A percentile compares a stretch with the other conserved stretches of the same genome.
phyloP scores from a whole-genome alignment of 441 rosid species.

The Mallotus repandus region DNA sequence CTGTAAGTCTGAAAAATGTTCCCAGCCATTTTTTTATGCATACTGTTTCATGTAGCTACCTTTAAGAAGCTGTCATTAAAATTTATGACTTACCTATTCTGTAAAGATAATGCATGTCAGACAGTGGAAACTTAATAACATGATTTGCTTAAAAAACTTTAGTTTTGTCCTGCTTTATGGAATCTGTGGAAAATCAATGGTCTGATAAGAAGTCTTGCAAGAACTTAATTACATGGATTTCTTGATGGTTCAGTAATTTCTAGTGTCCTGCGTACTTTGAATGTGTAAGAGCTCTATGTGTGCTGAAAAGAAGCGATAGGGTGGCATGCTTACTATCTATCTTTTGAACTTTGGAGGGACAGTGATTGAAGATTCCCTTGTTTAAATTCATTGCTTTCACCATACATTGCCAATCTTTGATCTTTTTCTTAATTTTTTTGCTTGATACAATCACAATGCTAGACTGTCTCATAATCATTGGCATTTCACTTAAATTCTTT shows the following conservation, averaged over 20 bases:
- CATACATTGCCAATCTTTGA: no score
- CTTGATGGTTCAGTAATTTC: neutral
- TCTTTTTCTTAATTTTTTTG: no score
- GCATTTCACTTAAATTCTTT: no score
- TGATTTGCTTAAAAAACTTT: neutral
- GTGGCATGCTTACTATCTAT: neutral
- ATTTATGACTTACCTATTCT: neutral
- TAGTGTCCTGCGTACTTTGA: neutral
- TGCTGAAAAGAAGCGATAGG: neutral
- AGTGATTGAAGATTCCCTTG: neutral
- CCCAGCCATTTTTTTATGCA: neutral
- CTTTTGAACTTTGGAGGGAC: neutral
- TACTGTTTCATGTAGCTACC: neutral
- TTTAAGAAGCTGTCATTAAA: neutral
- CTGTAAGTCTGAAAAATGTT: slow-evolving; percentile 54
- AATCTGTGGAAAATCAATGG: neutral
- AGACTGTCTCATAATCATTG: no score
- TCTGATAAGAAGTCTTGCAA: neutral
- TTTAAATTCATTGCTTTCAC: neutral
- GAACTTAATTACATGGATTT: neutral
- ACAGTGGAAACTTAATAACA: neutral
- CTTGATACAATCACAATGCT: no score
- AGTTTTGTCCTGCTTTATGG: neutral
- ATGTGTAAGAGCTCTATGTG: neutral
- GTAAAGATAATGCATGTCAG: neutral